These are phyloP conservation scores for Myotisia sp. DNA, from an alignment of 2,329 filamentous ascomycete species.

Conservation along the genomic window DNA sequence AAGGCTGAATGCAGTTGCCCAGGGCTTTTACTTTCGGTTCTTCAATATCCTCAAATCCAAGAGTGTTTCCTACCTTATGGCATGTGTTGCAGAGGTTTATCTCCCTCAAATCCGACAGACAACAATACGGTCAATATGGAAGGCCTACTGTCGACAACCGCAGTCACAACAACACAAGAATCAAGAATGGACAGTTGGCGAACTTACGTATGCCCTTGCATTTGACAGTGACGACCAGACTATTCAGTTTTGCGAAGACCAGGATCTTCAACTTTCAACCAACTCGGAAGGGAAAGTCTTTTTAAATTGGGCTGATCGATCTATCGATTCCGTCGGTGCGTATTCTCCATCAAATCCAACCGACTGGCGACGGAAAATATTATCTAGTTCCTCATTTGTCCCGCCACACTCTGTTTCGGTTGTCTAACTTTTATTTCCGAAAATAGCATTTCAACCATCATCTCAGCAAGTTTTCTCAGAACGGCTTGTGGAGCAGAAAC, in stretches of 20 bases:
- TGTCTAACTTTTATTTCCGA: background rate
- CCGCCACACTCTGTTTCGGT: background rate
- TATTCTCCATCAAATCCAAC: conserved; percentile 11
- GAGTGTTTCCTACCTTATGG: conserved; percentile 47
- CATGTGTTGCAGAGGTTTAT: conserved; percentile 49
- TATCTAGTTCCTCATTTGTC: background rate
- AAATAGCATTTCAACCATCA: conserved; percentile 28
- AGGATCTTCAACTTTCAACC: conserved; percentile 38
- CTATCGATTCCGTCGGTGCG: conserved; percentile 36
- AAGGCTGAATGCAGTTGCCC: conserved; percentile 39
- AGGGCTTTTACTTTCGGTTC: conserved; percentile 44
- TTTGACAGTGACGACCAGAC: conserved; percentile 44
- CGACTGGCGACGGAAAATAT: background rate
- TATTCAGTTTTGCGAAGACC: conserved; percentile 39
- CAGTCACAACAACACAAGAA: conserved; percentile 36
- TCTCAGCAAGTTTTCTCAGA: conserved; percentile 41
- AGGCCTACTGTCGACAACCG: conserved; percentile 36
- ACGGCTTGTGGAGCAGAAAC: conserved; percentile 44
- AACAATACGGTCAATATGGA: conserved; percentile 42
- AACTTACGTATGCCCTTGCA: conserved; percentile 38
- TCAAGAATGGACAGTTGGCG: conserved; percentile 43
- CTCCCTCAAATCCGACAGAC: conserved; percentile 46
- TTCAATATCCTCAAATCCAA: conserved; percentile 43
- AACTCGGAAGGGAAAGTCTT: conserved; percentile 34
- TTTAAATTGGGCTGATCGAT: conserved; percentile 36